Conservation (phyloP, 495 filamentous ascomycete genomes). For the Parachaetomium inaequale region DNA sequence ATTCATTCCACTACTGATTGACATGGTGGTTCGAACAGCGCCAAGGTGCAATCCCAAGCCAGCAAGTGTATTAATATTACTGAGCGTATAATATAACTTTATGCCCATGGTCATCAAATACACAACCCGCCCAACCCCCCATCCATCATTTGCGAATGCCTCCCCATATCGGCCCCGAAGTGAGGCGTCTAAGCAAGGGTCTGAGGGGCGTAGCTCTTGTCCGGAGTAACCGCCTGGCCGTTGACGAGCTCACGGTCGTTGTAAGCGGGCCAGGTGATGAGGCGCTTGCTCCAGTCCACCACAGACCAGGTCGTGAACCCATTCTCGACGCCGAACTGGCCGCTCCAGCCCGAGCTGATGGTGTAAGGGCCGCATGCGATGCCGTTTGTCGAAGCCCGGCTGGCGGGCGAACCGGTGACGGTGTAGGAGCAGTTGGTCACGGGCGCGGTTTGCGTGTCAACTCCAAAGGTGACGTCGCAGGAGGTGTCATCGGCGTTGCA, state of each 20-base stretch:
- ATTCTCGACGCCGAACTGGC: slow-evolving; percentile 49
- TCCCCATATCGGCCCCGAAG: neutral
- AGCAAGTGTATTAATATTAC: neutral
- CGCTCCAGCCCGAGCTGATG: slow-evolving; percentile 54
- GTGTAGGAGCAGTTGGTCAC: slow-evolving; percentile 39
- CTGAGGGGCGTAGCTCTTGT: slow-evolving; percentile 53
- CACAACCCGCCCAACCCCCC: neutral
- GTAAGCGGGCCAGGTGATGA: slow-evolving; percentile 51
- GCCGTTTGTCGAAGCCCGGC: slow-evolving; percentile 38
- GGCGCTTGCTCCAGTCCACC: slow-evolving; percentile 38
- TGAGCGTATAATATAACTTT: neutral
- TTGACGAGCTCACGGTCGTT: slow-evolving; percentile 44
- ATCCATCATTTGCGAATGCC: neutral
- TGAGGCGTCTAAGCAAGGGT: slow-evolving; percentile 21
- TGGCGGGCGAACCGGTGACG: slow-evolving; percentile 42
- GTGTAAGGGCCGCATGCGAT: slow-evolving; percentile 47
- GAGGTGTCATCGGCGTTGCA: slow-evolving; percentile 46
- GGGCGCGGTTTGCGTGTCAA: slow-evolving; percentile 38
- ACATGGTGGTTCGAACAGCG: too few relatives aligned
- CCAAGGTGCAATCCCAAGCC: too few relatives aligned
- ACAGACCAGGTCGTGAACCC: slow-evolving; percentile 55
- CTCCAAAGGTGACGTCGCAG: slow-evolving; percentile 48
- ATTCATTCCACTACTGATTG: too few relatives aligned
- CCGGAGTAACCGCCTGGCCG: slow-evolving; percentile 48
- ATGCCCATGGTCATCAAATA: neutral